phyloP scores from a whole-genome alignment of 2,329 filamentous ascomycete species.

The Magnaporthiopsis incrustans region DNA sequence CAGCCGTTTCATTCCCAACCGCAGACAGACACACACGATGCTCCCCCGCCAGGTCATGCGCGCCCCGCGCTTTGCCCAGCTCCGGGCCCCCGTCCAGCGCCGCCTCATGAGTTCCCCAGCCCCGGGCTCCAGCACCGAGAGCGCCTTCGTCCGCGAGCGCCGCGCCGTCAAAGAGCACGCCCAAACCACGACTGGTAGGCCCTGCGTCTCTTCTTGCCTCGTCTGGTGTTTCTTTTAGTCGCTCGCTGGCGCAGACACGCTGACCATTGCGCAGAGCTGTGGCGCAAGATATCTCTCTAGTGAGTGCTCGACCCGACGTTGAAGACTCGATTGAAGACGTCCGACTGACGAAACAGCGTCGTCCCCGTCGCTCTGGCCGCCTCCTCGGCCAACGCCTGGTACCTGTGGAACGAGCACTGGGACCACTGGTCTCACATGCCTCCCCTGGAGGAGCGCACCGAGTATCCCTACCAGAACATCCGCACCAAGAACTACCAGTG shows the following conservation, averaged over 20 bases:
- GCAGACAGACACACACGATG: slow-evolving; percentile 52
- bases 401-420: slow-evolving; percentile 94
- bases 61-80: slow-evolving; percentile 54
- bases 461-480: slow-evolving; percentile 98
- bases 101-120: slow-evolving; percentile 10
- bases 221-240: too few relatives aligned
- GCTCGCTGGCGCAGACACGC: too few relatives aligned
- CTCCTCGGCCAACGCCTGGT: slow-evolving; percentile 74
- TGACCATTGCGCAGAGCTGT: too few relatives aligned
- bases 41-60: slow-evolving; percentile 54
- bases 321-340: too few relatives aligned
- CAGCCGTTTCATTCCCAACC: too few relatives aligned
- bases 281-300: slow-evolving; percentile 95
- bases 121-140: slow-evolving; percentile 60
- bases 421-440: slow-evolving; percentile 84
- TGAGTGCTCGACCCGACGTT: slow-evolving; percentile 42
- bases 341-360: too few relatives aligned
- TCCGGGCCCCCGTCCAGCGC: slow-evolving; percentile 32
- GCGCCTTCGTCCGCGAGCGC: slow-evolving; percentile 90
- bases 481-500: slow-evolving; percentile 92
- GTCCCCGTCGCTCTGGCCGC: slow-evolving; percentile 66
- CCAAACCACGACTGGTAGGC: slow-evolving; percentile 73
- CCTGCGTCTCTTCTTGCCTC: too few relatives aligned
- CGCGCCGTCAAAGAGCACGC: slow-evolving; percentile 87
- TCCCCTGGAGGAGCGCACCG: slow-evolving; percentile 79